phyloP scores from a whole-genome alignment of 2,329 filamentous ascomycete species.

The Trichoderma asperellum region DNA sequence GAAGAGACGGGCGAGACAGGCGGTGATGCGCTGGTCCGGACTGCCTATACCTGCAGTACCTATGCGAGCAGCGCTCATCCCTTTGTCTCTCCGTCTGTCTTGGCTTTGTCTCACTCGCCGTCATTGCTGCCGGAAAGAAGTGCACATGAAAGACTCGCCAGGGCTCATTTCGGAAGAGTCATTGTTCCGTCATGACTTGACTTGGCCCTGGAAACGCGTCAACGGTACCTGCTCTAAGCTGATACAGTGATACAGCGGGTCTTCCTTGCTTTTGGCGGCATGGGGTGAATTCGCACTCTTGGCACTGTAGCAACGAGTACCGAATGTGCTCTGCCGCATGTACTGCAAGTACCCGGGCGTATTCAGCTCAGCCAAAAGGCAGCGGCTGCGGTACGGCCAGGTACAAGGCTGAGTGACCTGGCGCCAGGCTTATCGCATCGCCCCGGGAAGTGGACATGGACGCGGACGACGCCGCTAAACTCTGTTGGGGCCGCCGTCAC shows the following conservation, averaged over 20 bases:
- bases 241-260: not conserved
- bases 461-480: conserved; percentile 26
- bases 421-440: conserved; percentile 40
- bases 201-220: not conserved
- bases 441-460: conserved; percentile 39
- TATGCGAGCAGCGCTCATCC: not conserved
- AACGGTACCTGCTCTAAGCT: not conserved
- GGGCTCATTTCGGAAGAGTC: conserved; percentile 19
- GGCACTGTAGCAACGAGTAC: conserved; percentile 16
- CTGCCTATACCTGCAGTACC: not conserved
- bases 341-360: conserved; percentile 11
- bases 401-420: conserved; percentile 22
- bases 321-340: not conserved
- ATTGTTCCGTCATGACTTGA: conserved; percentile 9
- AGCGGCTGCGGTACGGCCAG: not conserved
- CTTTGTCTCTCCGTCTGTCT: not conserved
- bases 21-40: conserved; percentile 23
- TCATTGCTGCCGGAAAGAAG: not conserved
- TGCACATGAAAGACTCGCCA: not conserved
- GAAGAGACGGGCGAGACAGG: not conserved
- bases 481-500: conserved; percentile 10
- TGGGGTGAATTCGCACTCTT: conserved; percentile 11
- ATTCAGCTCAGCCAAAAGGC: not conserved
- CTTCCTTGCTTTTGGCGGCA: not conserved
- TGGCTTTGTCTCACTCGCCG: not conserved